These are phyloP conservation scores for Symbiodinium natans DNA, from an alignment of 73 alveolate species.

Conservation along the genomic window DNA sequence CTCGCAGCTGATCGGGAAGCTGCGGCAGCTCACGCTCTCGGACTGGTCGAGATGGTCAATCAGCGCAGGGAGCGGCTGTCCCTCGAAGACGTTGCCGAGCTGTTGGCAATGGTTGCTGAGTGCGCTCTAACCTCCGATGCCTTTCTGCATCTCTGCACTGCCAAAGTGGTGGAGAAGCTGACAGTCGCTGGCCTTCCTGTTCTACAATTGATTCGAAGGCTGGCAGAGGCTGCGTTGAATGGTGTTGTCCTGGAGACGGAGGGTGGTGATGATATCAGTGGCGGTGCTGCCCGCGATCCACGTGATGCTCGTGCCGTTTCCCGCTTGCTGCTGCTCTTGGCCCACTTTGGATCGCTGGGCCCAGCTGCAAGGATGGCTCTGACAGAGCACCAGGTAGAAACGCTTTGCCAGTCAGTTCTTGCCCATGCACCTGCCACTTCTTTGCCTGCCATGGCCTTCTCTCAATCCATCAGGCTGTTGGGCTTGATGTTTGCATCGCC, in stretches of 20 bases:
- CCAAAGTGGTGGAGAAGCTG: conserved; percentile 83
- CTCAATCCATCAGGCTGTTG: conserved; percentile 71
- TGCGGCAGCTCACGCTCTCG: conserved; percentile 70
- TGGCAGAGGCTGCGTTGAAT: conserved; percentile 63
- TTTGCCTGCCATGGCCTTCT: conserved; percentile 82
- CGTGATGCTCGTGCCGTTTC: conserved; percentile 85
- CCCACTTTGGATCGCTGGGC: conserved; percentile 69
- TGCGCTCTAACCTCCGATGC: conserved; percentile 85
- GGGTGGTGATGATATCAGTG: conserved; percentile 87
- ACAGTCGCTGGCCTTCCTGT: conserved; percentile 63
- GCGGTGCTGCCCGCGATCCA: conserved; percentile 62
- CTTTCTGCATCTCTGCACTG: conserved; percentile 66
- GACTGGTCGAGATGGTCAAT: conserved; percentile 62
- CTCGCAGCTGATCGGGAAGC: conserved; percentile 62
- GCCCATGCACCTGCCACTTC: conserved; percentile 70
- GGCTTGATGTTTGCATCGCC: conserved; percentile 70
- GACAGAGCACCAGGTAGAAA: conserved; percentile 70
- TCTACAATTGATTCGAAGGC: conserved; percentile 35
- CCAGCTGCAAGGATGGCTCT: conserved; percentile 53
- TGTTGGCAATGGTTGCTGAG: conserved; percentile 66
- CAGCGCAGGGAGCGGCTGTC: conserved; percentile 77
- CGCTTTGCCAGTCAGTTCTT: conserved; percentile 68
- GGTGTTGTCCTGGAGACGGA: conserved; percentile 75
- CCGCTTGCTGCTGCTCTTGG: conserved; percentile 49
- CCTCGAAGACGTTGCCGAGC: conserved; percentile 82